Base-by-base conservation (phyloP, 257 asterid species). In the Henckelia pumila region DNA sequence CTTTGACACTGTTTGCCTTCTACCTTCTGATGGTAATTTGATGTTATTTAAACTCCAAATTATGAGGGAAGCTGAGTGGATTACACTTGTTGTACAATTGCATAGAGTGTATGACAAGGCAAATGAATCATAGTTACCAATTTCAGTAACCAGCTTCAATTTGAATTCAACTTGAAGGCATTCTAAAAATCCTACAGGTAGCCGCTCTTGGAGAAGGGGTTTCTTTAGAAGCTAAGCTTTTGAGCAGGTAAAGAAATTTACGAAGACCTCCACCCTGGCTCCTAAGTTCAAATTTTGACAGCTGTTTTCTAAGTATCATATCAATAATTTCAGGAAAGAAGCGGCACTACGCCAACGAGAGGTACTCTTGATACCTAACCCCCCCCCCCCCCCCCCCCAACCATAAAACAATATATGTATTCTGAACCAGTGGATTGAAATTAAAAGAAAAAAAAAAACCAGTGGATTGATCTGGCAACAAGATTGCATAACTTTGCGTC, bases 121-220 rank as follows among this genome's bases (percentile, higher is more conserved):
- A 62, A 7, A 62, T 62, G 47, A 62, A 35, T 62, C 22, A 20
- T 35, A 30, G 28, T 30, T 62, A 47, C 37, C 22, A 21, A 60
- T 29, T 40, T 14, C 32, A 60, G 11, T 32, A 62, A 35, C 7
- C 14, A 47, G 65, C 29, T 71, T 56, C 53, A 24, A 26, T 65
- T 65, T 64, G 59, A 65, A 72, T 66, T 72, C 66, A 55, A 44
- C 60, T 61, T 32, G 20, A 35, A 37, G 57, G 71, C 26, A 33
- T 68, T 59, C 55, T 58, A 33, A 62, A 20, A 73, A 64, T 76
- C 69, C 79, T 59, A 77, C 82, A 92, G 98, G 99, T 93, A 75
- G 95, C 99, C 70, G 81, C 95, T 73, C 89, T 93, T 47, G 97
- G 97, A 68, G 96, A 90, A 86, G 98, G 97, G 70, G 93, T 88